phyloP scores from a whole-genome alignment of 2,329 filamentous ascomycete species.

The Diaporthe vexans region DNA sequence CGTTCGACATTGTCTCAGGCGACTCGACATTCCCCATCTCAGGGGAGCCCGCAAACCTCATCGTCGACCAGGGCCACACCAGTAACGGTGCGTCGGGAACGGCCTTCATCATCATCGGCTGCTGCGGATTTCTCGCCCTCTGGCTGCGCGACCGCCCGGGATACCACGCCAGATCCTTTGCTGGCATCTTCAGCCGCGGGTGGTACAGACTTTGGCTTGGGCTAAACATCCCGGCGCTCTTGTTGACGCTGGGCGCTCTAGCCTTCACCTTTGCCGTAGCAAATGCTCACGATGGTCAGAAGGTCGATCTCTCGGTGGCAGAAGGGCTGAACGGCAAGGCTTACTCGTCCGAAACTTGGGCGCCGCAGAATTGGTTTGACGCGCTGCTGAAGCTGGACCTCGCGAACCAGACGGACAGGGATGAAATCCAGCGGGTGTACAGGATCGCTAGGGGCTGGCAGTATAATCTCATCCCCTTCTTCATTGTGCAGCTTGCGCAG shows the following conservation, averaged over 20 bases:
- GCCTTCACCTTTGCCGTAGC: slow-evolving; percentile 54
- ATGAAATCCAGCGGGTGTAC: slow-evolving; percentile 13
- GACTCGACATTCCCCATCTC: slow-evolving; percentile 47
- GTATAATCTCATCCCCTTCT: slow-evolving; percentile 41
- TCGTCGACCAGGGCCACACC: slow-evolving; percentile 58
- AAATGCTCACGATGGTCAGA: slow-evolving; percentile 48
- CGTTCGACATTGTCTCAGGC: slow-evolving; percentile 47
- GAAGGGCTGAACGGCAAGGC: slow-evolving; percentile 42
- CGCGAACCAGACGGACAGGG: slow-evolving; percentile 31
- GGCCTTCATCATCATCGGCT: slow-evolving; percentile 52
- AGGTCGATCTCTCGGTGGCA: slow-evolving; percentile 49
- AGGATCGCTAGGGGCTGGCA: slow-evolving; percentile 39
- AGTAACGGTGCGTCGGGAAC: slow-evolving; percentile 57
- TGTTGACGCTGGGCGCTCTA: slow-evolving; percentile 54
- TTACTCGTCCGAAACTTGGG: slow-evolving; percentile 53
- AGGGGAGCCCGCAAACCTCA: slow-evolving; percentile 50
- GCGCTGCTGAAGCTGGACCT: slow-evolving; percentile 52
- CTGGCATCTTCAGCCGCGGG: slow-evolving; percentile 27
- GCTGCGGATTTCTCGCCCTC: slow-evolving; percentile 52
- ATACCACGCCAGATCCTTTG: slow-evolving; percentile 43
- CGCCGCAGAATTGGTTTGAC: slow-evolving; percentile 56
- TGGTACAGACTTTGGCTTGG: slow-evolving; percentile 54
- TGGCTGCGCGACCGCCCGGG: slow-evolving; percentile 46
- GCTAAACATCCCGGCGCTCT: slow-evolving; percentile 51
- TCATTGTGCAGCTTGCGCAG: slow-evolving; percentile 38